A percentile compares a stretch with the other conserved stretches of the same genome.
These are phyloP conservation scores for Fusarium sp. DNA, from an alignment of 2,329 filamentous ascomycete species.

Conservation along the genomic window DNA sequence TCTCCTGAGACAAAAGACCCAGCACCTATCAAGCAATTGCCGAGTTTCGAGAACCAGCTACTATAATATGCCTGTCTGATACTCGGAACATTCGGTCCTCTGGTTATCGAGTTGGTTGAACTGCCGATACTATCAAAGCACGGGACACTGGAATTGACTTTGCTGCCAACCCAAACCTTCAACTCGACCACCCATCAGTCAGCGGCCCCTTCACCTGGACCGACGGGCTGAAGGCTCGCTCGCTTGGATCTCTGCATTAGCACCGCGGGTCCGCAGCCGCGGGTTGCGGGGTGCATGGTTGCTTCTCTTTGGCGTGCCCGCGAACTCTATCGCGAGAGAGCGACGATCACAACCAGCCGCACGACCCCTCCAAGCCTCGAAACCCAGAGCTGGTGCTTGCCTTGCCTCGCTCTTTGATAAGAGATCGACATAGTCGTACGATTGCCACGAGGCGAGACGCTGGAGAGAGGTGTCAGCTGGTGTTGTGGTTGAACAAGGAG, in stretches of 20 bases:
- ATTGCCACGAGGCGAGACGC: background rate
- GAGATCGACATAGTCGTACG: slow-evolving; percentile 7
- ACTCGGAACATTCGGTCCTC: background rate
- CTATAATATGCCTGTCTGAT: background rate
- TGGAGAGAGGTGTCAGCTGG: background rate
- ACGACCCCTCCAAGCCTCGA: slow-evolving; percentile 1
- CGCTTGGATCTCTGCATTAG: slow-evolving; percentile 27
- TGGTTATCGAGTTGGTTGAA: slow-evolving; percentile 2
- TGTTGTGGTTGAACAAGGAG: background rate
- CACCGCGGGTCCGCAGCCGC: slow-evolving; percentile 16
- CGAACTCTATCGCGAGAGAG: slow-evolving; percentile 33
- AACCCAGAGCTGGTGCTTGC: background rate
- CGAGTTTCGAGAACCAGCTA: background rate
- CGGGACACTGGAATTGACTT: slow-evolving; percentile 4
- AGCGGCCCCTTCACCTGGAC: background rate
- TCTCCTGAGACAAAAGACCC: background rate
- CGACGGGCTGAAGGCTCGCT: background rate
- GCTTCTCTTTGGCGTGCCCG: slow-evolving; percentile 13
- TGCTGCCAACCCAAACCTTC: slow-evolving; percentile 16
- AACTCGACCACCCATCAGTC: background rate
- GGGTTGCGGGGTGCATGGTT: slow-evolving; percentile 34
- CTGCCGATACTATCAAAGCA: slow-evolving; percentile 12
- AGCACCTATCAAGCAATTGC: background rate
- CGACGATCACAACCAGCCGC: slow-evolving; percentile 11
- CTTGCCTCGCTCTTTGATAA: slow-evolving; percentile 4